phyloP scores from a whole-genome alignment of 2,329 filamentous ascomycete genomes.

The Ascocoryne sarcoides region DNA sequence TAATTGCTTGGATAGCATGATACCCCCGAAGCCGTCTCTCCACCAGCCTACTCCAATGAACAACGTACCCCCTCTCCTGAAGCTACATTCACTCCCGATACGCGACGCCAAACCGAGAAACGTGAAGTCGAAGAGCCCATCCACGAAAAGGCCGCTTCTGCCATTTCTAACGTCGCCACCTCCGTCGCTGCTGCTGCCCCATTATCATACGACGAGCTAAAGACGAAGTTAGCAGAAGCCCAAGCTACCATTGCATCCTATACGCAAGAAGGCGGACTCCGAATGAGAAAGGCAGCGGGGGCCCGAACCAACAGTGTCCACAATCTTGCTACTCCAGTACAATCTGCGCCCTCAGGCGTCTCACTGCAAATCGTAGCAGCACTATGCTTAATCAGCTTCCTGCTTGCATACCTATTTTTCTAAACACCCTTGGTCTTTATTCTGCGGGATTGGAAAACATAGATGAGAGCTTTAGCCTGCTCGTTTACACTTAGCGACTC shows the following conservation, averaged over 20 bases:
- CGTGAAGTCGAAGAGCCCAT: background rate
- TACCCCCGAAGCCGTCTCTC: constrained; percentile 21
- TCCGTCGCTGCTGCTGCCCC: constrained; percentile 34
- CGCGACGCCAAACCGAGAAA: constrained; percentile 16
- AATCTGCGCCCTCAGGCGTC: constrained; percentile 52
- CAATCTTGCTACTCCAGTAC: constrained; percentile 44
- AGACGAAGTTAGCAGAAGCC: constrained; percentile 65
- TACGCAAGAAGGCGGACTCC: constrained; percentile 61
- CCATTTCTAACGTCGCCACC: constrained; percentile 15
- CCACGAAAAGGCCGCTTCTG: background rate
- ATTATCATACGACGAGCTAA: constrained; percentile 48
- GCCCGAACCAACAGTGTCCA: constrained; percentile 40
- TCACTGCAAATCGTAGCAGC: constrained; percentile 76
- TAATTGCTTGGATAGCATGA: constrained; percentile 10
- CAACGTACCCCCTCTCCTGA: constrained; percentile 43
- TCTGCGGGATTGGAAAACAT: too few relatives aligned
- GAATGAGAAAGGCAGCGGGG: constrained; percentile 66
- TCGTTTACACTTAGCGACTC: too few relatives aligned
- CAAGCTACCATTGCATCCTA: constrained; percentile 64
- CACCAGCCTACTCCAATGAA: constrained; percentile 36
- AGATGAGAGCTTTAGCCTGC: too few relatives aligned
- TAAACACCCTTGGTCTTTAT: too few relatives aligned
- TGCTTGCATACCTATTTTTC: constrained; percentile 95
- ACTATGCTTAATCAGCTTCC: constrained; percentile 81
- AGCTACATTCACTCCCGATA: constrained; percentile 24